phyloP scores from a whole-genome alignment of 1,284 basidiomycete species.

The Boletus smithii region DNA sequence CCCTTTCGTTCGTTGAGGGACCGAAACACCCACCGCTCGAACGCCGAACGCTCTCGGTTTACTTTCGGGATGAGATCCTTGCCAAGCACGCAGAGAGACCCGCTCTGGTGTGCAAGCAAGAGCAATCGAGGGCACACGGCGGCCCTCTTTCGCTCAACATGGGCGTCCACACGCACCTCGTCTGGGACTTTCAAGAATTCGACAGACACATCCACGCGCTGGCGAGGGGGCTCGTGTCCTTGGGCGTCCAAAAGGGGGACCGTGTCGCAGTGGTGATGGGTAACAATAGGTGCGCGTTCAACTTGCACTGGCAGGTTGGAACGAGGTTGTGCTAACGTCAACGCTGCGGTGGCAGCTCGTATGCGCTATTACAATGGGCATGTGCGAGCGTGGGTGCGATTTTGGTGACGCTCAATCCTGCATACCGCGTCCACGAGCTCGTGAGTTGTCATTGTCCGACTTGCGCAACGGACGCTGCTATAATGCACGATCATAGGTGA shows the following conservation, averaged over 20 bases:
- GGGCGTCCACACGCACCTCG: conserved; percentile 48
- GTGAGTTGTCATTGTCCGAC: conserved; percentile 37
- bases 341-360: conserved; percentile 47
- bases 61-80: conserved; percentile 59
- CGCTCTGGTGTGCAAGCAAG: conserved; percentile 65
- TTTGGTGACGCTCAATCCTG: conserved; percentile 79
- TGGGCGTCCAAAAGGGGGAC: conserved; percentile 77
- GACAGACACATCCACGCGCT: conserved; percentile 64
- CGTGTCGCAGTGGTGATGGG: conserved; percentile 82
- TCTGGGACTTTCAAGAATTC: conserved; percentile 76
- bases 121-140: conserved; percentile 55
- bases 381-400: conserved; percentile 77
- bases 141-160: conserved; percentile 54
- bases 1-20: conserved; percentile 56
- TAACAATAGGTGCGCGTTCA: conserved; percentile 63
- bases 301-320: not conserved
- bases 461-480: too few species aligned
- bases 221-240: conserved; percentile 62
- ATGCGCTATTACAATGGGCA: conserved; percentile 81
- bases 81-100: conserved; percentile 48
- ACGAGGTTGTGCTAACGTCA: not conserved
- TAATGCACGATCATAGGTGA: conserved; percentile 40
- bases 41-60: conserved; percentile 58
- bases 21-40: conserved; percentile 59
- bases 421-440: conserved; percentile 71